Evolutionary conservation across 768 basidiomycete species (phyloP).

Genomic region (Agrocybe praecox): DNA sequence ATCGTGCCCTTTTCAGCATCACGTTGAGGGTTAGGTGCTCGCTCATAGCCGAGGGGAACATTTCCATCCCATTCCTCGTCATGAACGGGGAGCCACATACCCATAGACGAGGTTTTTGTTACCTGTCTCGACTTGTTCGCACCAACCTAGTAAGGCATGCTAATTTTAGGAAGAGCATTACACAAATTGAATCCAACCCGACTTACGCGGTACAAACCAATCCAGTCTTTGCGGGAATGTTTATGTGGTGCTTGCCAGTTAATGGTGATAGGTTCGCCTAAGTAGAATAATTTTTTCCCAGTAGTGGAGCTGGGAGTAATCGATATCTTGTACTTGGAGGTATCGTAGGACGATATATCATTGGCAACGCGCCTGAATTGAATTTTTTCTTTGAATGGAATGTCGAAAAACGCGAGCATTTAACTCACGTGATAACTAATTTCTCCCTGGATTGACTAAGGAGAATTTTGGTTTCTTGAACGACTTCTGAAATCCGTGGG

Average conservation of each 20-base stretch:
- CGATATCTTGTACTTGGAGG: slow-evolving; percentile 74
- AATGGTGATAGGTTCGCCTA: slow-evolving; percentile 88
- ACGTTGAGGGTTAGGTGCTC: slow-evolving; percentile 33
- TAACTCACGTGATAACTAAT: slow-evolving; percentile 85
- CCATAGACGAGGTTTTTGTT: slow-evolving; percentile 83
- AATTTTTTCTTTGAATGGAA: slow-evolving; percentile 17
- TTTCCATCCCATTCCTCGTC: slow-evolving; percentile 95
- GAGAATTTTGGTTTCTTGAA: slow-evolving; percentile 91
- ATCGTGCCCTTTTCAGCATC: slow-evolving; percentile 64
- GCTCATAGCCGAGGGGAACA: slow-evolving; percentile 53
- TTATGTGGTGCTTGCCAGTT: slow-evolving; percentile 85
- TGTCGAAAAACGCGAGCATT: not conserved
- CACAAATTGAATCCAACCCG: slow-evolving; percentile 15
- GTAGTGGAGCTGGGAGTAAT: slow-evolving; percentile 52
- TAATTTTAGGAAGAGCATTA: slow-evolving; percentile 1
- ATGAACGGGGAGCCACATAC: slow-evolving; percentile 92
- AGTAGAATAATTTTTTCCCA: slow-evolving; percentile 68
- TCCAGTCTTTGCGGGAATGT: slow-evolving; percentile 95
- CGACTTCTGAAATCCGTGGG: slow-evolving; percentile 84
- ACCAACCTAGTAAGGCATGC: slow-evolving; percentile 56
- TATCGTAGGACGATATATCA: slow-evolving; percentile 81
- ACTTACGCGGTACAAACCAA: slow-evolving; percentile 84
- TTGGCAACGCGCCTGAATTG: slow-evolving; percentile 69
- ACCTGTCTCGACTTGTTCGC: slow-evolving; percentile 84
- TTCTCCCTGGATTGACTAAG: slow-evolving; percentile 90